A percentile compares a stretch with the other conserved stretches of the same genome.
Conservation (phyloP, 129 eudicot genomes). For the Sambucus nigra region DNA sequence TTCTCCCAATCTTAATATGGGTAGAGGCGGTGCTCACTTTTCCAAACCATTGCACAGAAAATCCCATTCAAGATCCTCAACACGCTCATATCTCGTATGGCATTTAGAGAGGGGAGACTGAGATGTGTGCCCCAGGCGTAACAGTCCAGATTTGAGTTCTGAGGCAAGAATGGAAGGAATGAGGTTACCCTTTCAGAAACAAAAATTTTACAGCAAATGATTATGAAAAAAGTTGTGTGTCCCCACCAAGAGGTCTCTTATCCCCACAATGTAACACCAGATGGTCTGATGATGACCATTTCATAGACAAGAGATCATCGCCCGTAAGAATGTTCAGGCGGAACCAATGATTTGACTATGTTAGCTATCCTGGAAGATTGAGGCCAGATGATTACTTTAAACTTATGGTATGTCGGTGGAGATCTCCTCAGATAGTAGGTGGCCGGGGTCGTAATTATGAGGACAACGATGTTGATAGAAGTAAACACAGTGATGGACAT, state of each 20-base stretch:
- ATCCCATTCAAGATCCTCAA: constrained; percentile 64
- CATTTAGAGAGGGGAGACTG: constrained; percentile 41
- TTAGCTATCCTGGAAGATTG: constrained; percentile 34
- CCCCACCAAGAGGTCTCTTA: constrained; percentile 31
- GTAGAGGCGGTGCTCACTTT: constrained; percentile 13
- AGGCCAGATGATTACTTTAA: constrained; percentile 40
- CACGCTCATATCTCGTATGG: constrained; percentile 64
- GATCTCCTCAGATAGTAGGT: constrained; percentile 29
- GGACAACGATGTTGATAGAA: constrained; percentile 21
- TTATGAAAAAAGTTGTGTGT: constrained; percentile 19
- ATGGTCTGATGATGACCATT: constrained; percentile 41
- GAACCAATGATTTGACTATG: constrained; percentile 29
- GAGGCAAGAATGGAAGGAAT: constrained; percentile 35
- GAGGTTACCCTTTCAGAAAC: constrained; percentile 40
- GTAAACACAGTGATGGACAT: constrained; percentile 25
- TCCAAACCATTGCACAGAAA: constrained; percentile 33
- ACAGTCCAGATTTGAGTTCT: constrained; percentile 49
- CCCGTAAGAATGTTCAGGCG: constrained; percentile 34
- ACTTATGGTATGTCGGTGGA: constrained; percentile 34
- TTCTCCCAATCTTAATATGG: constrained; percentile 37
- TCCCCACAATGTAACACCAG: constrained; percentile 33
- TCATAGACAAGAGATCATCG: constrained; percentile 47
- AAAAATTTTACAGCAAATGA: constrained; percentile 24
- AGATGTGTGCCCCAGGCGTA: constrained; percentile 22
- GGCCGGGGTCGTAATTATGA: constrained; percentile 30